Base-by-base conservation (phyloP, 2,329 filamentous ascomycete genomes). In the Chalara sp. region DNA sequence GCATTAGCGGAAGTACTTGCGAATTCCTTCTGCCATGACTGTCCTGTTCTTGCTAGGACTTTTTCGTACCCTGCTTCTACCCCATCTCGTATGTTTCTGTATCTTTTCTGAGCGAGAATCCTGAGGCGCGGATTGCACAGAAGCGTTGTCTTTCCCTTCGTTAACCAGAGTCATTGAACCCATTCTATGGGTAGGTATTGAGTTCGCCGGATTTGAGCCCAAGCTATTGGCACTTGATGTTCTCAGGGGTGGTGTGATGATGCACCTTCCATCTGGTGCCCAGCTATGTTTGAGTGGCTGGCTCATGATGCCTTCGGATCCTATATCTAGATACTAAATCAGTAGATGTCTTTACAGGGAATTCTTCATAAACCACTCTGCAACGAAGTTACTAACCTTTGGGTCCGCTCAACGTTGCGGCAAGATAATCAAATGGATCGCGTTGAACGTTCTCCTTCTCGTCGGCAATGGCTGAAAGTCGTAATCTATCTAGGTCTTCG, bases 1-100 rank as follows among this genome's bases (percentile, higher is more conserved):
- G 29, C 40, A 13, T 60, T 46, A 65, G 52, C 62, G 62, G 47
- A 65, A 65, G 41, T 64, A 54, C 46, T 56, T 65, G 21, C 60
- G 56, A 44, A 65, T 55, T 5, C 61, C 57, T 32, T 61, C 61
- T 29, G 56, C 48, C 37, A 63, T 49, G 32, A 59, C 56, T 21
- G 21, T 21, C 11, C 56, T 60, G 40, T 55, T 57, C 40, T 53
- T 59, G 2, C 55, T 53, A 21, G 21, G 21, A 21, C 21, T 21
- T 21, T 21, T 21, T 3, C 21, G 21, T 21, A 21, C 21, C 32
- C 47, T 49, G n/a, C 35, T 53, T 45, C 58, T 63, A 10, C 46
- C 51, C 37, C 53, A 60, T 51, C 53, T 61, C 4, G 35, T 43
- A 31, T 50, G 51, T 48, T 55, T 59, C 42, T 54, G 50, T 10